Evolutionary conservation across 306 rosid genomes (phyloP), one percentile per base, ranked within the genome.

Genomic region (Acmispon strigosus): DNA sequence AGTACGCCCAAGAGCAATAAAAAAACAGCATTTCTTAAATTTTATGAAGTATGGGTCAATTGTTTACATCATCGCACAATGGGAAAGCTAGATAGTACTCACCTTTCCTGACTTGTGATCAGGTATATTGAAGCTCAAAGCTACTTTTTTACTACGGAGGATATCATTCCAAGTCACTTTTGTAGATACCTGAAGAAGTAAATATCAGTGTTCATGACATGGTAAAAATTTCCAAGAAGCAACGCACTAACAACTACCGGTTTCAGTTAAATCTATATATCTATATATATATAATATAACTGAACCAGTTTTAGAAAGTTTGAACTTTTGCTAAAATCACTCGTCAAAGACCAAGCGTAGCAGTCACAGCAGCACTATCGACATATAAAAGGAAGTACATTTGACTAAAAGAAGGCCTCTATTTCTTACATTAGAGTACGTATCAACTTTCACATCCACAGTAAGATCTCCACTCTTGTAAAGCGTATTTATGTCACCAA

Each of bases 71-170:
- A 43, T 54, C 15, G 12, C 8, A 62, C 16, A 53, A n/a, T 12
- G 53, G 13, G 10, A 34, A 16, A 66, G 14, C 57, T 62, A 27
- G 61, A 49, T 45, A 42, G 13, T 53, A 80, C 91, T 58, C 81
- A 90, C 98, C 93, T 90, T 93, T 82, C 98, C 96, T 45, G 98
- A 93, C 87, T 86, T 90, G 76, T 90, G 95, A 84, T 90, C 98
- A 4, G 98, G 98, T 78, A 93, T 81, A 62, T 37, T 85, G 88
- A 93, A 93, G 96, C 98, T 90, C 66, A 86, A 41, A 32, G 87
- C 87, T 48, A 82, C 84, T 79, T 88, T 93, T 77, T 90, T 87
- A 47, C 73, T 77, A n/a, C 82, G 86, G 70, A 84, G 81, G 80
- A 87, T 54, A 84, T 86, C 89, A 55, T 70, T 86, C 72, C 72